Base-by-base conservation (phyloP, 805 yeast genomes). In the Monosporozyma aerobia region DNA sequence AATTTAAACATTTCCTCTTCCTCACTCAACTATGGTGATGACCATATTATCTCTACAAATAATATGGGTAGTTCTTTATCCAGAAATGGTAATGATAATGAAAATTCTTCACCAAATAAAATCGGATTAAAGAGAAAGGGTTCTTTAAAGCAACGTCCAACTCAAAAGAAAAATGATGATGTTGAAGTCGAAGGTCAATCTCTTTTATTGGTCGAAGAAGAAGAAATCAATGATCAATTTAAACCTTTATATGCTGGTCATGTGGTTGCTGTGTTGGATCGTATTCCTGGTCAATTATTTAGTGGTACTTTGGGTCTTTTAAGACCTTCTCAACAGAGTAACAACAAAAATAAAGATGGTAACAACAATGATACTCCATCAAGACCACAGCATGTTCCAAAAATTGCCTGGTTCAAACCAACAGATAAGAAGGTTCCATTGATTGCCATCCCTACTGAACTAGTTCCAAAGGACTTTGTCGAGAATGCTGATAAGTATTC, bases 151-250 rank as follows among this genome's bases (percentile, higher is more conserved):
- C 97, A 90, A 69, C 81, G 99, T 62, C 97, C 99, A 35, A 87
- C 96, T 14, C 95, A 90, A 77, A 94, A 94, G 77, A 94, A 94
- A 71, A 90, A 90, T 64, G 99, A 94, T 67, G 99, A 94, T 64
- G 96, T 94, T 25, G 99, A 94, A 71, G 99, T 94, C 44, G 99
- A 94, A 70, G 99, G 99, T 46, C 99, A 94, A 70, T 86, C 96
- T 1, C 75, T 94, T 57, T 73, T 94, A 47, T 74, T 94, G 51
- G 94, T 86, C 14, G 99, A 94, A 69, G 99, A 94, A 65, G 97
- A 92, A 65, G 97, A 90, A 69, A 87, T 92, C 59, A 87, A 84
- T 63, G 97, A 92, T 65, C 96, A 88, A 45, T 82, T 82, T 59
- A 90, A 88, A 67, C 99, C 99, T 6, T 74, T 94, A 50, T 94